Conservation (phyloP, 805 yeast species). For the Hanseniaspora hatyaiensis region DNA sequence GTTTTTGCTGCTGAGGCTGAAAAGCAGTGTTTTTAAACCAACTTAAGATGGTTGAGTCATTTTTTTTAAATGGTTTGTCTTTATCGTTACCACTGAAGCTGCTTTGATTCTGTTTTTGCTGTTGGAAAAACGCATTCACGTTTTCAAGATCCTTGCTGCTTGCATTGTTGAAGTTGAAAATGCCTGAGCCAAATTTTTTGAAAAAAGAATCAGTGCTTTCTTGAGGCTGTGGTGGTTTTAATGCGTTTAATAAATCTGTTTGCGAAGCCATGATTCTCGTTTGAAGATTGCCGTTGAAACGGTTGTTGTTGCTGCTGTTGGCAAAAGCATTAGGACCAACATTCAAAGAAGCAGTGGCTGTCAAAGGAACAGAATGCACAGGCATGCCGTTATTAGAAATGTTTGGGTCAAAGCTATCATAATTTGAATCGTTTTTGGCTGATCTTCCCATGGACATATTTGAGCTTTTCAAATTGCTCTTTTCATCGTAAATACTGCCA, state of each 20-base stretch:
- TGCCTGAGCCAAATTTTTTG: constrained; percentile 15
- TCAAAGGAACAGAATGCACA: not conserved
- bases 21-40: constrained; percentile 12
- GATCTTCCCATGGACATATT: too few relatives aligned
- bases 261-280: constrained; percentile 2
- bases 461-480: not conserved
- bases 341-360: not conserved
- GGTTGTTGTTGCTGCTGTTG: not conserved
- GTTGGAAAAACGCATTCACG: constrained; percentile 14
- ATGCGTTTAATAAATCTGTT: constrained; percentile 4
- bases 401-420: too few relatives aligned
- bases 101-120: constrained; percentile 10
- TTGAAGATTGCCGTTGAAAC: not conserved
- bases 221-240: constrained; percentile 1
- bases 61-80: not conserved
- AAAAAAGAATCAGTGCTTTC: constrained; percentile 16
- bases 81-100: not conserved
- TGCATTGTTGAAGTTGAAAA: constrained; percentile 12
- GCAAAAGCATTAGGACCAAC: not conserved
- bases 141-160: constrained; percentile 11
- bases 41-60: constrained; percentile 8
- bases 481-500: not conserved
- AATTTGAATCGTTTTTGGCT: too few relatives aligned
- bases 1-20: not conserved
- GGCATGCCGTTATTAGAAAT: too few relatives aligned